Conservation (phyloP, 495 filamentous ascomycete species). For the Hyphodiscus hymeniophilus region DNA sequence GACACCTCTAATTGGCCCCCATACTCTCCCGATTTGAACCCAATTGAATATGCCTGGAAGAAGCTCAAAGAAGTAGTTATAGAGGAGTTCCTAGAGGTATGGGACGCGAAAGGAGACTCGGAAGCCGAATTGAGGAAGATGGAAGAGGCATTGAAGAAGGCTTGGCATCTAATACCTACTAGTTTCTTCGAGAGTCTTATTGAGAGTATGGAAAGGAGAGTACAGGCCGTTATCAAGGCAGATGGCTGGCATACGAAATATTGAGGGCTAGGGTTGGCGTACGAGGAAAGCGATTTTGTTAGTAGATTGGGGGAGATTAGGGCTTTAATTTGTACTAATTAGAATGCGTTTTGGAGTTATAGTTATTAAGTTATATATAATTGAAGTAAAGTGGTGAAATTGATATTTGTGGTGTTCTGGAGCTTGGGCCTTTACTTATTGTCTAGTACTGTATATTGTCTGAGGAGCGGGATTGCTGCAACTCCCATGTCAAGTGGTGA, state of each 20-base stretch:
- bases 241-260: slow-evolving; percentile 21
- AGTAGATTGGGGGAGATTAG: too few relatives aligned
- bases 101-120: background rate
- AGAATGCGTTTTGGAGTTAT: too few relatives aligned
- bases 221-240: slow-evolving; percentile 8
- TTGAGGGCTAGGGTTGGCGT: too few relatives aligned
- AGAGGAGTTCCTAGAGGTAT: slow-evolving; percentile 13
- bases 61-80: slow-evolving; percentile 13
- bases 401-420: too few relatives aligned
- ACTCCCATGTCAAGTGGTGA: too few relatives aligned
- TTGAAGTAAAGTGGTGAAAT: too few relatives aligned
- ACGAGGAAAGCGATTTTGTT: too few relatives aligned
- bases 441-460: too few relatives aligned
- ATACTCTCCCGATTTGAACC: slow-evolving; percentile 21
- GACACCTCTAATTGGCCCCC: slow-evolving; percentile 13
- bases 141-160: slow-evolving; percentile 8
- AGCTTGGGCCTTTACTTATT: too few relatives aligned
- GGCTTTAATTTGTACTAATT: too few relatives aligned
- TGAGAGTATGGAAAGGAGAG: slow-evolving; percentile 12
- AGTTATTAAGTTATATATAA: too few relatives aligned
- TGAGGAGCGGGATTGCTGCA: too few relatives aligned
- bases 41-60: slow-evolving; percentile 18
- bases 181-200: slow-evolving; percentile 14
- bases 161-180: slow-evolving; percentile 11
- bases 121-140: slow-evolving; percentile 10